A percentile compares a stretch with the other conserved stretches of the same genome.
These are phyloP conservation scores for Cyclanthera cordifolia DNA, from an alignment of 306 rosid species.

Conservation along the genomic window DNA sequence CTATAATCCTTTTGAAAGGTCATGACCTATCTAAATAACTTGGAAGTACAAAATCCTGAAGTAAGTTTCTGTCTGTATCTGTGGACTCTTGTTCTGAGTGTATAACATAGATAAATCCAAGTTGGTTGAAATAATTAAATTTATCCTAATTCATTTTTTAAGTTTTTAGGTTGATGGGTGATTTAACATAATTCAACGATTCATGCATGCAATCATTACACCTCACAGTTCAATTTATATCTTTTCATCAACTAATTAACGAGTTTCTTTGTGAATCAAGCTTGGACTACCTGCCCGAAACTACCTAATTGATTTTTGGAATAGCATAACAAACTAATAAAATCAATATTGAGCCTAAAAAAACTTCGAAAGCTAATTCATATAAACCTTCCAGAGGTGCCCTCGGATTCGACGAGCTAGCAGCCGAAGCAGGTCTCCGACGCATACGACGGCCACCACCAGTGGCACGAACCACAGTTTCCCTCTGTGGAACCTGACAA, in stretches of 20 bases:
- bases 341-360: neutral
- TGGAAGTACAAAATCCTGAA: neutral
- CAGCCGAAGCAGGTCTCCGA: slow-evolving; percentile 72
- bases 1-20: too few species aligned
- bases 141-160: too few species aligned
- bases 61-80: neutral
- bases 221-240: neutral
- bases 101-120: neutral
- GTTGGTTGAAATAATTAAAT: too few species aligned
- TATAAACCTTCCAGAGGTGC: slow-evolving; percentile 46
- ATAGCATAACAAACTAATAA: neutral
- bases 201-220: too few species aligned
- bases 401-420: slow-evolving; percentile 60
- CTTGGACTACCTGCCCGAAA: neutral
- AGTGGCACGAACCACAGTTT: slow-evolving; percentile 62
- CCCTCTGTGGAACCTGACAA: slow-evolving; percentile 53
- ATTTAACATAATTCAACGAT: too few species aligned
- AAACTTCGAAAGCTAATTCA: neutral
- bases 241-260: neutral
- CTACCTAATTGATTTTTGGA: neutral
- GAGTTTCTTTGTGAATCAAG: neutral
- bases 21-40: neutral
- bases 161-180: too few species aligned
- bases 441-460: slow-evolving; percentile 78
- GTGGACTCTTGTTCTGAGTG: neutral